Conservation (phyloP, 2,329 filamentous ascomycete species). For the Lasiodiplodia gonubiensis region DNA sequence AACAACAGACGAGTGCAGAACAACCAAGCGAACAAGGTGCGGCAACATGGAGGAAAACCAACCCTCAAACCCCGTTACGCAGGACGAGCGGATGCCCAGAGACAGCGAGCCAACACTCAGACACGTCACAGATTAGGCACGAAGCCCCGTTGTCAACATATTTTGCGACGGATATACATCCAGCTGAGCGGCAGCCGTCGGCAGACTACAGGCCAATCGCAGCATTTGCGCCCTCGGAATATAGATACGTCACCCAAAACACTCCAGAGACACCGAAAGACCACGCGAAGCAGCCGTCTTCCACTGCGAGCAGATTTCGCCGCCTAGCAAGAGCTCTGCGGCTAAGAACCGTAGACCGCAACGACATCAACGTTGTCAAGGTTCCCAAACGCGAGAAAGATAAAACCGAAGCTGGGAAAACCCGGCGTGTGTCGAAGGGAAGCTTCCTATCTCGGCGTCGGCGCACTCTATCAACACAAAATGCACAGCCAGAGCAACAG, state of each 20-base stretch:
- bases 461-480: not conserved
- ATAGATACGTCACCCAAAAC: not conserved
- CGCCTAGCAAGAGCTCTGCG: not conserved
- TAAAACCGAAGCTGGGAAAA: too few species aligned
- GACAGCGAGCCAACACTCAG: not conserved
- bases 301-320: not conserved
- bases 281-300: not conserved
- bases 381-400: not conserved
- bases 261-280: not conserved
- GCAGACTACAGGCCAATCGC: not conserved
- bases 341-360: not conserved
- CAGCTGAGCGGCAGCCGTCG: not conserved
- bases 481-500: not conserved
- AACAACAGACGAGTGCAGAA: not conserved
- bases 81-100: not conserved
- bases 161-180: not conserved
- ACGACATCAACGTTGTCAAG: conserved; percentile 5
- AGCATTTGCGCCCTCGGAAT: not conserved
- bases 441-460: conserved; percentile 8
- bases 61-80: not conserved
- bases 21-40: not conserved
- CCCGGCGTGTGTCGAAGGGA: not conserved
- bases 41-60: not conserved
- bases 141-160: not conserved
- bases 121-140: not conserved